Base-by-base conservation (phyloP, 345 rosid genomes). In the Dimocarpus longan region DNA sequence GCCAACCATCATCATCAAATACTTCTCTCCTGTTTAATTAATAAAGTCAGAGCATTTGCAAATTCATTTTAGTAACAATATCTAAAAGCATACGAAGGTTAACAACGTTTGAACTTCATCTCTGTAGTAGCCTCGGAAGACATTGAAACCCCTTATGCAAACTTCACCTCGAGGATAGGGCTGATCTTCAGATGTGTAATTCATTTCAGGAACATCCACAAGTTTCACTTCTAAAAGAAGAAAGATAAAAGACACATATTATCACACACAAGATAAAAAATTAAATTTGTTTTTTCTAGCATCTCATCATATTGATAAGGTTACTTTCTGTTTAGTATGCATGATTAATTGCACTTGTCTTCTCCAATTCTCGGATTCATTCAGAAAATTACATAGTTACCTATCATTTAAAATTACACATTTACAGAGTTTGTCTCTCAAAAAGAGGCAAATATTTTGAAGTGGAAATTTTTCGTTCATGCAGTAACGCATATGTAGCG, bases 151-250 rank as follows among this genome's bases (percentile, higher is more conserved):
- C 84, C 98, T 86, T 73, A 93, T 93, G 79, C 98, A 95, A 63
- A 93, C 91, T 83, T 95, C 97, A 48, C 98, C 98, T 80, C 94
- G 93, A 67, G 98, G 97, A 90, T 91, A 77, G 19, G 98, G 98
- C 81, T 91, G 89, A 85, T 95, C 94, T 10, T 93, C 93, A 4
- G 95, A 90, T 59, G 92, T 92, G 85, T 93, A 93, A 76, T 95
- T 93, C 98, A 95, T 95, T 86, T 95, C 98, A 13, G 93, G 97
- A 86, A 93, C 95, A 78, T 95, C 98, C 78, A 93, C 89, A 44
- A 93, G 94, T 82, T 93, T 95, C 71, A 95, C 79, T 90, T 95
- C 98, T 95, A 85, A 78, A 85, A 84, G 46, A 80, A 63, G 22
- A n/a, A 62, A 44, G 8, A 62, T 16, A 73, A 4, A 75, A 39